Conservation (phyloP, 2,329 filamentous ascomycete genomes). For the Fusarium torreyae region DNA sequence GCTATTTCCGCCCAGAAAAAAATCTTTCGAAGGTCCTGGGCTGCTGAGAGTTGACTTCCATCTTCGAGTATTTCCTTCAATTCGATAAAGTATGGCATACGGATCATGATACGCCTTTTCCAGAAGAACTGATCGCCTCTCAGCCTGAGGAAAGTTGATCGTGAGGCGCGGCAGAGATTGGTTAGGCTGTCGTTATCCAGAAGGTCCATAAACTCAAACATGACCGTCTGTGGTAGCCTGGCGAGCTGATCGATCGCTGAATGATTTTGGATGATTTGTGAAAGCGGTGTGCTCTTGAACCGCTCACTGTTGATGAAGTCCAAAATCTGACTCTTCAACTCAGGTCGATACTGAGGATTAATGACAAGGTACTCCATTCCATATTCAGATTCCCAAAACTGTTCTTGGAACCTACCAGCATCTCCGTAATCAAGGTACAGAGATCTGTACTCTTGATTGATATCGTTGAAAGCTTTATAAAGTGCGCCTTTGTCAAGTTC, state of each 20-base stretch:
- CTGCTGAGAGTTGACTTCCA: rapidly evolving
- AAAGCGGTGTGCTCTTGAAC: neutral
- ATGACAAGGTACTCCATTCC: neutral
- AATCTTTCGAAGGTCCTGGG: neutral
- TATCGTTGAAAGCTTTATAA: neutral
- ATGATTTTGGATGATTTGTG: neutral
- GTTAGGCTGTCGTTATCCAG: neutral
- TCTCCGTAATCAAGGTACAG: neutral
- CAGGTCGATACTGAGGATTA: neutral
- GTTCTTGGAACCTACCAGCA: neutral
- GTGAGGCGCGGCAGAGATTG: slow-evolving; percentile 1
- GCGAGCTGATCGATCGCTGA: neutral
- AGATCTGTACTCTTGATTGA: neutral
- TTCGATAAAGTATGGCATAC: neutral
- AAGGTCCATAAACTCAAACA: neutral
- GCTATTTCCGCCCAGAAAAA: neutral
- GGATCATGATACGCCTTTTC: neutral
- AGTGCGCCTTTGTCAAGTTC: neutral
- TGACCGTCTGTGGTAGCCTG: neutral
- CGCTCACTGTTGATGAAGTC: neutral
- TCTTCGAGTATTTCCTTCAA: neutral
- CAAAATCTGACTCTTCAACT: neutral
- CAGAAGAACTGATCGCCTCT: neutral
- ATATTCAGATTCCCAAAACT: neutral
- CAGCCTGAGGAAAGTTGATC: neutral